Conservation (phyloP, 2,329 filamentous ascomycete genomes). For the Fusarium nanum region DNA sequence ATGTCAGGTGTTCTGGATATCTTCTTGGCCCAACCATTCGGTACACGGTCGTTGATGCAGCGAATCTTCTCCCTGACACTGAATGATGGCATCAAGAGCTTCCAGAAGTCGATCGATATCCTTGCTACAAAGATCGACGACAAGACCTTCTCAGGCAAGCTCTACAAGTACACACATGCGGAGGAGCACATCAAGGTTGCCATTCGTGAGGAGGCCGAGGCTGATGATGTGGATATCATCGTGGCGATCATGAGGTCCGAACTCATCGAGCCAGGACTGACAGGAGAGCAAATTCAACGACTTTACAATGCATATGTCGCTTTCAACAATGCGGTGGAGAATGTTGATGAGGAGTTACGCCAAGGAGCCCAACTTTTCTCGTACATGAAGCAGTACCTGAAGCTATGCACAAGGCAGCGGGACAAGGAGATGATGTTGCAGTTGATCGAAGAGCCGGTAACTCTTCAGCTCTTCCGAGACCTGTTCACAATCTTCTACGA, state of each 20-base stretch:
- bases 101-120: slow-evolving; percentile 87
- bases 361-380: slow-evolving; percentile 93
- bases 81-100: slow-evolving; percentile 86
- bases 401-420: slow-evolving; percentile 88
- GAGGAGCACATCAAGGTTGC: slow-evolving; percentile 79
- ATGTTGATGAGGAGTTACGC: slow-evolving; percentile 87
- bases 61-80: slow-evolving; percentile 93
- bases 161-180: slow-evolving; percentile 81
- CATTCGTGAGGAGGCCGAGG: slow-evolving; percentile 78
- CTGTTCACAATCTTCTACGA: slow-evolving; percentile 99
- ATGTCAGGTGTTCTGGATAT: slow-evolving; percentile 97
- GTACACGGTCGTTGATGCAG: slow-evolving; percentile 88
- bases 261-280: slow-evolving; percentile 76
- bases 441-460: slow-evolving; percentile 96
- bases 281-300: slow-evolving; percentile 79
- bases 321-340: slow-evolving; percentile 94
- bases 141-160: slow-evolving; percentile 79
- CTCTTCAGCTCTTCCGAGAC: slow-evolving; percentile 93
- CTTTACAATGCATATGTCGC: slow-evolving; percentile 96
- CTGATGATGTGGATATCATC: slow-evolving; percentile 84
- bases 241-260: slow-evolving; percentile 87
- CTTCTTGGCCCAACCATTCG: slow-evolving; percentile 95
- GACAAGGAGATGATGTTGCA: slow-evolving; percentile 98
- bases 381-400: slow-evolving; percentile 92
- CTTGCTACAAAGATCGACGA: slow-evolving; percentile 85